phyloP scores from a whole-genome alignment of 176 grass and related monocot species.

The Carex scoparia region DNA sequence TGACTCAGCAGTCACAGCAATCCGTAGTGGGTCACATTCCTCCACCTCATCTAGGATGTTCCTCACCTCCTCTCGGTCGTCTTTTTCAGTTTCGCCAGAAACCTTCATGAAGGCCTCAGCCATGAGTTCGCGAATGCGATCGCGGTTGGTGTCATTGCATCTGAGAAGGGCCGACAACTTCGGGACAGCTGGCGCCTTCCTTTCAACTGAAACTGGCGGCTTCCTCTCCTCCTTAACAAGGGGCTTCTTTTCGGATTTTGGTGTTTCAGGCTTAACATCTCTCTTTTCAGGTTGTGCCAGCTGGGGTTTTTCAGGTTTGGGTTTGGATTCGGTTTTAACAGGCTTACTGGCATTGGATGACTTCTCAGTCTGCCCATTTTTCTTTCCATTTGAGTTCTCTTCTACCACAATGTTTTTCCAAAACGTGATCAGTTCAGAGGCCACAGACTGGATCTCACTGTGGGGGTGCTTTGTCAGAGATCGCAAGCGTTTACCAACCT shows the following conservation, averaged over 20 bases:
- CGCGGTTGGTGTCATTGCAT: constrained; percentile 59
- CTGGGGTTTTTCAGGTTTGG: constrained; percentile 29
- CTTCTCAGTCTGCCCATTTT: constrained; percentile 46
- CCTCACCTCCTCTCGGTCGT: constrained; percentile 55
- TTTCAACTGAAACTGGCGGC: background rate
- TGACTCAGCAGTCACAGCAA: constrained; percentile 66
- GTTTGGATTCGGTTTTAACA: constrained; percentile 17
- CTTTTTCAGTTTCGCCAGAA: constrained; percentile 50
- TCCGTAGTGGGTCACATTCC: constrained; percentile 60
- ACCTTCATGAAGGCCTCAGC: constrained; percentile 73
- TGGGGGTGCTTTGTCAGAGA: constrained; percentile 79
- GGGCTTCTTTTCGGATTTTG: constrained; percentile 19
- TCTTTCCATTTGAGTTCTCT: constrained; percentile 46
- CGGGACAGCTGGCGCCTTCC: constrained; percentile 33
- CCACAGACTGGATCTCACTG: constrained; percentile 45
- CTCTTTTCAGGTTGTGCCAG: constrained; percentile 28
- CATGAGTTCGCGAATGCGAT: constrained; percentile 66
- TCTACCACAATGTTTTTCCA: constrained; percentile 88
- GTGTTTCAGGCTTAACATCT: constrained; percentile 26
- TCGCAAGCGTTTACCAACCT: constrained; percentile 78
- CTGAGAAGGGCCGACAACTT: constrained; percentile 57
- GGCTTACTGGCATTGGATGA: constrained; percentile 30
- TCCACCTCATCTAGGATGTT: constrained; percentile 62
- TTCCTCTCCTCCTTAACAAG: background rate
- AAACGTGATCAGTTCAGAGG: constrained; percentile 56